Conservation (phyloP, 306 rosid species). For the Cajanus cajan region DNA sequence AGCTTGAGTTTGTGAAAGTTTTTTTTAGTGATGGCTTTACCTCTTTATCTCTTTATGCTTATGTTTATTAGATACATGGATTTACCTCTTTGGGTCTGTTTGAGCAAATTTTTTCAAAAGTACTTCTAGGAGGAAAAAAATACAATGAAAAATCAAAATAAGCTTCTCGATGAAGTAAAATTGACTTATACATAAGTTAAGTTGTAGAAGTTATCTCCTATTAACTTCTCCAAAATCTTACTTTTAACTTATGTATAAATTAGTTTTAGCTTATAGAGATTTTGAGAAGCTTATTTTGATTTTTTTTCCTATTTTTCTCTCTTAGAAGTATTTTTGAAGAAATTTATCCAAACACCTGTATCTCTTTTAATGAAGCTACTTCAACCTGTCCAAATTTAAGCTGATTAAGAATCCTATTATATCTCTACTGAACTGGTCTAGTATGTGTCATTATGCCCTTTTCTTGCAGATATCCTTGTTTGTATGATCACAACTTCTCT, state of each 20-base stretch:
- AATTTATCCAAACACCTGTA: not conserved
- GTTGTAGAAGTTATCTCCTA: too few species aligned
- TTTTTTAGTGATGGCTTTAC: not conserved
- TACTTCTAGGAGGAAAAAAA: too few species aligned
- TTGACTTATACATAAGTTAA: too few species aligned
- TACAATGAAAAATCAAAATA: too few species aligned
- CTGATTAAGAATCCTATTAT: constrained; percentile 16
- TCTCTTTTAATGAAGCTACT: not conserved
- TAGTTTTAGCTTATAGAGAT: too few species aligned
- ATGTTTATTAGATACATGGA: not conserved
- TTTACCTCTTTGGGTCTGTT: not conserved
- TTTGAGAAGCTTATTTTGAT: too few species aligned
- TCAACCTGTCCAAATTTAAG: not conserved
- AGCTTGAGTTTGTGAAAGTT: not conserved
- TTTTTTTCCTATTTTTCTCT: too few species aligned
- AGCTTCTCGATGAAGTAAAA: too few species aligned
- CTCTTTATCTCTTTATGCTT: not conserved
- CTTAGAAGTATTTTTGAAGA: too few species aligned
- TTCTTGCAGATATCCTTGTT: constrained; percentile 46
- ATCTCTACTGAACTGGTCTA: not conserved
- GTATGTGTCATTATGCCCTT: constrained; percentile 2
- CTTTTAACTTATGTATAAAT: too few species aligned
- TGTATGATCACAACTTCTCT: constrained; percentile 47
- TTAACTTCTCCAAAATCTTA: too few species aligned
- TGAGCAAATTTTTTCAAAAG: too few species aligned